Conservation (phyloP, 768 basidiomycete species). For the Leccinum rimulosum region DNA sequence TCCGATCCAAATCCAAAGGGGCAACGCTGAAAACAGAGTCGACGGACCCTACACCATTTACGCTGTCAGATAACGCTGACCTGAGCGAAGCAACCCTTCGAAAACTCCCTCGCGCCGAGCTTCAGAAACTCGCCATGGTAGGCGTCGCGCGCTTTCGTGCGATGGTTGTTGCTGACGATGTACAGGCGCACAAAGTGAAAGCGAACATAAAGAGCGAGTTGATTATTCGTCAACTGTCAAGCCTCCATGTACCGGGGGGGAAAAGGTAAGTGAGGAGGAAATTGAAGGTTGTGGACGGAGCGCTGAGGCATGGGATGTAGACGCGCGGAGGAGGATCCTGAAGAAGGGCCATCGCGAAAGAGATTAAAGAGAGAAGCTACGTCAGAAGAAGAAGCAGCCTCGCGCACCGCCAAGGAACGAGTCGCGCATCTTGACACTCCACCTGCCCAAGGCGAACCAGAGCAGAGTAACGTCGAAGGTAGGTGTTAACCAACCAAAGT, state of each 20-base stretch:
- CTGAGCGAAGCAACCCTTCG: constrained; percentile 19
- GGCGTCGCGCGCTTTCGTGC: background rate
- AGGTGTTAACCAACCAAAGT: background rate
- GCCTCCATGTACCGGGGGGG: constrained; percentile 9
- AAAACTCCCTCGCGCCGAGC: constrained; percentile 22
- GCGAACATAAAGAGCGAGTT: constrained; percentile 27
- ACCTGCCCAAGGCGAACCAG: background rate
- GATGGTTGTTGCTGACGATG: background rate
- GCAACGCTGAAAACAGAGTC: background rate
- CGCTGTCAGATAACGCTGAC: background rate
- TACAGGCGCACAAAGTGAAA: constrained; percentile 22
- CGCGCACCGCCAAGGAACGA: background rate
- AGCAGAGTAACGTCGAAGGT: background rate
- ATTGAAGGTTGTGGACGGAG: background rate
- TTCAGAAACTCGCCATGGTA: constrained; percentile 30
- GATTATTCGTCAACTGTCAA: constrained; percentile 24
- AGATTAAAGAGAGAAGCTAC: constrained; percentile 2
- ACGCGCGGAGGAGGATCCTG: constrained; percentile 3
- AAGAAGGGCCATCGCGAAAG: constrained; percentile 18
- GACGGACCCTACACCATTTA: background rate
- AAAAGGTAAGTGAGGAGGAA: constrained; percentile 7
- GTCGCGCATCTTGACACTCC: background rate
- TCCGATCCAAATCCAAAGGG: constrained; percentile 10
- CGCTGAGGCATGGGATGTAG: constrained; percentile 1
- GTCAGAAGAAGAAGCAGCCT: background rate